phyloP scores from a whole-genome alignment of 257 asterid genomes.

The Datura wrightii region DNA sequence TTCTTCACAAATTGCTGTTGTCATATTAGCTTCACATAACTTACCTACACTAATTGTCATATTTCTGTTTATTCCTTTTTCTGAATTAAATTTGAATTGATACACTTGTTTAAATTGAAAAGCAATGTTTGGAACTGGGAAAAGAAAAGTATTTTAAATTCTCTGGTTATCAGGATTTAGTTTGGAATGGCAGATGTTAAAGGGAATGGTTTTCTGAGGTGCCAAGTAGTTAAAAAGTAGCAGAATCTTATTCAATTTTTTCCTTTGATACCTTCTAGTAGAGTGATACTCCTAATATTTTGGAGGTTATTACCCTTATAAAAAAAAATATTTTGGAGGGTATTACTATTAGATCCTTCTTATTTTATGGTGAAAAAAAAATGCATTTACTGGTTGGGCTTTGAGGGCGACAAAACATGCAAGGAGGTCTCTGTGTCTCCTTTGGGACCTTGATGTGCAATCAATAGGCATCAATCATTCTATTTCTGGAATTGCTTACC shows the following conservation, averaged over 20 bases:
- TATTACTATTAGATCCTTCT: too few species aligned
- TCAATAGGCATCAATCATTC: too few species aligned
- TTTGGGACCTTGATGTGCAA: too few species aligned
- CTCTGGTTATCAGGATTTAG: neutral
- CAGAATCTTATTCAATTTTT: neutral
- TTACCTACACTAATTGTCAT: neutral
- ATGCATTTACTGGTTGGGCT: too few species aligned
- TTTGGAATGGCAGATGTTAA: neutral
- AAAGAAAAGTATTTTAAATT: neutral
- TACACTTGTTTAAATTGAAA: neutral
- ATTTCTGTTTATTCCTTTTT: conserved; percentile 14
- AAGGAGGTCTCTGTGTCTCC: too few species aligned
- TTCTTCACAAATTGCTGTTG: neutral
- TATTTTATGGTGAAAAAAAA: too few species aligned
- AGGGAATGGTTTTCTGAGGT: neutral
- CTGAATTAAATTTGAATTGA: neutral
- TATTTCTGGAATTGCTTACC: too few species aligned
- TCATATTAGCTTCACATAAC: neutral
- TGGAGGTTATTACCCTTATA: too few species aligned
- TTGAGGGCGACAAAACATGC: too few species aligned
- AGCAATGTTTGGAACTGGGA: neutral
- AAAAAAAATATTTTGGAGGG: too few species aligned
- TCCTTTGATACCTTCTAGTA: neutral
- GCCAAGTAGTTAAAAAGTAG: neutral
- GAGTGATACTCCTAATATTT: too few species aligned